Evolutionary conservation across 345 rosid genomes (phyloP).

Genomic region (Boechera stricta): DNA sequence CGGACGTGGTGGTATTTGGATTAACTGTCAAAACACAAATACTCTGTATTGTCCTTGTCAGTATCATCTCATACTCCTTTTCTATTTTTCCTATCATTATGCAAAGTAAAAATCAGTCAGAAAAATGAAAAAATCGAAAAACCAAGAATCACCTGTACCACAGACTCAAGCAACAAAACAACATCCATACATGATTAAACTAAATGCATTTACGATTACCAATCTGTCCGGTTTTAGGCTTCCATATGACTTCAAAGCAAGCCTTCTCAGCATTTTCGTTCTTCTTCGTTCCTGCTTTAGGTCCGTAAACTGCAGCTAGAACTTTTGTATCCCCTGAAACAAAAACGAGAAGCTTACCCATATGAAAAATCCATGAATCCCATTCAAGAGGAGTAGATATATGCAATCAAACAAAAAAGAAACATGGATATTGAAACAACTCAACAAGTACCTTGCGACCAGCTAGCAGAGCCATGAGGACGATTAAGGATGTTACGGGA

Average conservation of each 20-base stretch:
- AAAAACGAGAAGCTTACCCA: neutral
- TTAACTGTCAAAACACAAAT: conserved; percentile 77
- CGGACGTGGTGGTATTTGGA: conserved; percentile 88
- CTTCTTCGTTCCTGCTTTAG: conserved; percentile 89
- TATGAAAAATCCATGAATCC: neutral
- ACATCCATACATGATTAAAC: conserved; percentile 1
- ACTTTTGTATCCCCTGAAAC: conserved; percentile 82
- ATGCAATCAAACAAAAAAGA: neutral
- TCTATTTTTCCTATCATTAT: conserved; percentile 66
- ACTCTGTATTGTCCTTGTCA: conserved; percentile 85
- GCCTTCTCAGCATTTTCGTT: conserved; percentile 93
- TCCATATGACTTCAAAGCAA: conserved; percentile 91
- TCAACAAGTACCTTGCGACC: conserved; percentile 75
- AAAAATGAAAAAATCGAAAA: neutral
- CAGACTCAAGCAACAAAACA: neutral
- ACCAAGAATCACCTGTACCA: neutral
- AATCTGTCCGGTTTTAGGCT: conserved; percentile 89
- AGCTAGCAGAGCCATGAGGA: conserved; percentile 95
- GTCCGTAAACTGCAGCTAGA: conserved; percentile 91
- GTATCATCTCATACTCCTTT: conserved; percentile 80
- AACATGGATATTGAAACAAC: neutral
- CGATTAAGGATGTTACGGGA: conserved; percentile 79
- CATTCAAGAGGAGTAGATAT: neutral
- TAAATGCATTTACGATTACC: conserved; percentile 45
- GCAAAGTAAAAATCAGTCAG: neutral